Conservation (phyloP, 345 rosid species). For the Salix viminalis region DNA sequence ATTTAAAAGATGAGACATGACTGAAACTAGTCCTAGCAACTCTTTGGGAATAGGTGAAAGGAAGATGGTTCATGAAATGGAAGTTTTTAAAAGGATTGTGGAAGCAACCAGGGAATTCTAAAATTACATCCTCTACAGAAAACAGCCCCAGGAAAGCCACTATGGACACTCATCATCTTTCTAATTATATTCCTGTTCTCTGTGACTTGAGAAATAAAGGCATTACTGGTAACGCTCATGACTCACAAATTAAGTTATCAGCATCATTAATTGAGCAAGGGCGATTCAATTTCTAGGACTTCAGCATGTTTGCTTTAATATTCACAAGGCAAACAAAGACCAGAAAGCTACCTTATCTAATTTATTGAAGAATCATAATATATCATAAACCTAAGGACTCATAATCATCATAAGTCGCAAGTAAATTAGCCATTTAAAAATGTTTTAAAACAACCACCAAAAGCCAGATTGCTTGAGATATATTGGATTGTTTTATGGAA, state of each 20-base stretch:
- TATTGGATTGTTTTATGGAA: background rate
- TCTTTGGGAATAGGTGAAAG: background rate
- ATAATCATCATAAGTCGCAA: background rate
- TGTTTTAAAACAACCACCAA: background rate
- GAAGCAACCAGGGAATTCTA: background rate
- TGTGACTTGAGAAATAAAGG: background rate
- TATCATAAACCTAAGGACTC: background rate
- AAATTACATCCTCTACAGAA: background rate
- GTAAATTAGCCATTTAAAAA: background rate
- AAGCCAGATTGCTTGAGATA: background rate
- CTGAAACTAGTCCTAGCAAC: background rate
- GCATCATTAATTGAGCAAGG: background rate
- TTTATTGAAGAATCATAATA: background rate
- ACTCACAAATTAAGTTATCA: background rate
- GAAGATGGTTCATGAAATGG: background rate
- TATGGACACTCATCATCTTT: background rate
- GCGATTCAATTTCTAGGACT: background rate
- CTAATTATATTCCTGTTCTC: background rate
- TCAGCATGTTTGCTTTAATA: background rate
- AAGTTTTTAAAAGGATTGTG: background rate
- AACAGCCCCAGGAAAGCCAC: background rate
- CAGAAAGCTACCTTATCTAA: background rate
- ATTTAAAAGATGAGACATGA: background rate
- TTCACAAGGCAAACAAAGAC: background rate
- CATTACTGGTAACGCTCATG: background rate